phyloP scores from a whole-genome alignment of 768 basidiomycete genomes.

The Lentinula sp. region DNA sequence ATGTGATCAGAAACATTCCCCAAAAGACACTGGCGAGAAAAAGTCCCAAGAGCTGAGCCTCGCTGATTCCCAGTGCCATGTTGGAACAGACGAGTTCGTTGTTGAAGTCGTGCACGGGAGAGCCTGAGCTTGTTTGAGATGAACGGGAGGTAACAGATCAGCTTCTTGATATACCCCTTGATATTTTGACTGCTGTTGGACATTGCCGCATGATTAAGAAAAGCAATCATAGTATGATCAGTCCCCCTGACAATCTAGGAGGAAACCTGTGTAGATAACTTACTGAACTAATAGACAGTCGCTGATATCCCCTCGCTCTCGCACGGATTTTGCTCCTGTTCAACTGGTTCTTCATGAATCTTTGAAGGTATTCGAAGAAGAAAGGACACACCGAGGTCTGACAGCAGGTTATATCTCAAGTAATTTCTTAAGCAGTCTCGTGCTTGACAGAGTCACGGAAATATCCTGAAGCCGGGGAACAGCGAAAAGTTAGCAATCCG shows the following conservation, averaged over 20 bases:
- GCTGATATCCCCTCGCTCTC: neutral
- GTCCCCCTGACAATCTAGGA: neutral
- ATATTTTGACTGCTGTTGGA: neutral
- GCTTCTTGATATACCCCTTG: neutral
- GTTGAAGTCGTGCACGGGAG: neutral
- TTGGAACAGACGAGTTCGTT: neutral
- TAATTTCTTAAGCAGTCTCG: neutral
- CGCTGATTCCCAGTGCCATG: neutral
- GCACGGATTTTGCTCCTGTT: neutral
- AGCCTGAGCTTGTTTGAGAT: neutral
- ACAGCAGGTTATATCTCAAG: neutral
- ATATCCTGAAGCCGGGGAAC: neutral
- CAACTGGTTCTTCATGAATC: too few species aligned
- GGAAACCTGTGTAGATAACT: neutral
- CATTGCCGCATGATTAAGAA: neutral
- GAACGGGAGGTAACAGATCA: neutral
- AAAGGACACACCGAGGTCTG: too few species aligned
- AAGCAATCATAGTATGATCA: neutral
- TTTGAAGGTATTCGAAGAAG: too few species aligned
- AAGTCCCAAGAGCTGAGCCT: constrained; percentile 3
- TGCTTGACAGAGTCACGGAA: neutral
- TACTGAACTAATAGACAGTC: neutral
- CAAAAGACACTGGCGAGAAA: constrained; percentile 6
- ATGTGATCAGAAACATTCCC: constrained; percentile 6
- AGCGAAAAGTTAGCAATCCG: neutral